Percentiles rank a stretch among this genome's conserved stretches.
phyloP scores from a whole-genome alignment of 2,329 filamentous ascomycete species.

The Trichoderma sp. region DNA sequence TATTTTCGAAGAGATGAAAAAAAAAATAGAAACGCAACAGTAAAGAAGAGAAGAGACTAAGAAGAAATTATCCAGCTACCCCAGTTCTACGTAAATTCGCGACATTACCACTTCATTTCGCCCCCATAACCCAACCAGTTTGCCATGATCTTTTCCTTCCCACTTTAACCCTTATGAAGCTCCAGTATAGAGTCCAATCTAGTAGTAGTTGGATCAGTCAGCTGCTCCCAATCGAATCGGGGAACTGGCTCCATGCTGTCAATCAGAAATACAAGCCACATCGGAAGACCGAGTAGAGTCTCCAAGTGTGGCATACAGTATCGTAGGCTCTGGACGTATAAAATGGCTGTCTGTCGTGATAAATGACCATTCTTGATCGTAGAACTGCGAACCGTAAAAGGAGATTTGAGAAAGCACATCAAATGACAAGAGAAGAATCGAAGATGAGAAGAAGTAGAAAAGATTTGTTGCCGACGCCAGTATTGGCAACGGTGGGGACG shows the following conservation, averaged over 20 bases:
- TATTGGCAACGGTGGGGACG: conserved; percentile 24
- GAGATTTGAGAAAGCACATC: conserved; percentile 11
- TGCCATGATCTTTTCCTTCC: background rate
- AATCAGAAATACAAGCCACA: background rate
- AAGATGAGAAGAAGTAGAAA: conserved; percentile 23
- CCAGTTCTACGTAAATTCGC: background rate
- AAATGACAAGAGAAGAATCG: conserved; percentile 26
- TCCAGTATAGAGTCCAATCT: background rate
- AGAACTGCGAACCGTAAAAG: background rate
- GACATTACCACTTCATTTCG: conserved; percentile 4
- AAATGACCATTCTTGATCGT: background rate
- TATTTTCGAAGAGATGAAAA: background rate
- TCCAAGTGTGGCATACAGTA: background rate
- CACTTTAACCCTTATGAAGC: background rate
- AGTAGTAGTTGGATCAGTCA: background rate
- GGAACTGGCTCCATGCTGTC: background rate
- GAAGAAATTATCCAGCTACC: conserved; percentile 6
- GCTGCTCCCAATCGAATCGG: background rate
- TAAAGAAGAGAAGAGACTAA: background rate
- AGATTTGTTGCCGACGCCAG: conserved; percentile 29
- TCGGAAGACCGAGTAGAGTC: background rate
- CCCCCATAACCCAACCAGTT: background rate
- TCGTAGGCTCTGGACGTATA: background rate
- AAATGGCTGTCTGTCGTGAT: background rate
- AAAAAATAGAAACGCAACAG: background rate